Percentiles rank a stretch among this genome's conserved stretches.
Conservation (phyloP, 805 yeast genomes). For the Ogataea paradorogensis region DNA sequence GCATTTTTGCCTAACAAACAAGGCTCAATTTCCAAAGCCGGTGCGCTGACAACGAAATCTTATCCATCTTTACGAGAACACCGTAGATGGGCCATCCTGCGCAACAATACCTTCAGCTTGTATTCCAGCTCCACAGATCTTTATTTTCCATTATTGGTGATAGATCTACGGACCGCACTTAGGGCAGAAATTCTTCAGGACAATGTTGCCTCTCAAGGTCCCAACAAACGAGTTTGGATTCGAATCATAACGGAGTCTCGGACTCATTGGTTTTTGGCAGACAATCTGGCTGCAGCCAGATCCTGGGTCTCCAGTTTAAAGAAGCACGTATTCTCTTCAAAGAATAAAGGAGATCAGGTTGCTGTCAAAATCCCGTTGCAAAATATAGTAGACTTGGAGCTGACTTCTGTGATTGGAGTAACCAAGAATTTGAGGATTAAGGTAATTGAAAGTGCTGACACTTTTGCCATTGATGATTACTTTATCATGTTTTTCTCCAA, state of each 20-base stretch:
- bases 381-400: slow-evolving; percentile 61
- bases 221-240: slow-evolving; percentile 45
- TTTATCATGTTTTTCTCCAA: slow-evolving; percentile 63
- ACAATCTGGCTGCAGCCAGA: slow-evolving; percentile 67
- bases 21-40: slow-evolving; percentile 44
- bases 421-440: slow-evolving; percentile 59
- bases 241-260: slow-evolving; percentile 55
- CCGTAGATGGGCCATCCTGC: slow-evolving; percentile 78
- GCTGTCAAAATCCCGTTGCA: slow-evolving; percentile 72
- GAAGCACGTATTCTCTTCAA: slow-evolving; percentile 71
- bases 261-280: slow-evolving; percentile 67
- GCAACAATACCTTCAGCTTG: slow-evolving; percentile 64
- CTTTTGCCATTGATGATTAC: slow-evolving; percentile 63
- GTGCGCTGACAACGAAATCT: slow-evolving; percentile 46
- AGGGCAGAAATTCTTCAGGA: slow-evolving; percentile 49
- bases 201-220: slow-evolving; percentile 12
- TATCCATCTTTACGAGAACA: slow-evolving; percentile 37
- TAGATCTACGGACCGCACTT: slow-evolving; percentile 65
- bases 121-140: slow-evolving; percentile 71
- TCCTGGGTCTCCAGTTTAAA: slow-evolving; percentile 76
- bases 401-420: slow-evolving; percentile 51
- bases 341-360: slow-evolving; percentile 69
- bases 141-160: slow-evolving; percentile 78
- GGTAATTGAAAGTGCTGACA: slow-evolving; percentile 52
- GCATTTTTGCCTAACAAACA: slow-evolving; percentile 67